phyloP scores from a whole-genome alignment of 2,329 filamentous ascomycete genomes.

The Apiospora kogelbergensis region DNA sequence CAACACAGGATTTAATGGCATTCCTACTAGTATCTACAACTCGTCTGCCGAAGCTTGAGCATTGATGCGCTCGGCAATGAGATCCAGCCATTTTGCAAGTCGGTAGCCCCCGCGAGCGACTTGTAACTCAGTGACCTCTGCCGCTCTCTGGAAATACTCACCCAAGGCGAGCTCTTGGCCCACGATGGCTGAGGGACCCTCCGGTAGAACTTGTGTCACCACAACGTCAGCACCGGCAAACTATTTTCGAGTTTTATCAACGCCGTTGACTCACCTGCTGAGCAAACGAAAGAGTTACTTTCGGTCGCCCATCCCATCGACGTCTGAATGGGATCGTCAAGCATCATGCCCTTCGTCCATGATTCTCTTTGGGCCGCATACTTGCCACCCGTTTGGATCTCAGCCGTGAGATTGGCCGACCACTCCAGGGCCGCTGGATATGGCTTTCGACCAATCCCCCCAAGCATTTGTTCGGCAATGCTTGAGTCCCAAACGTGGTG shows the following conservation, averaged over 20 bases:
- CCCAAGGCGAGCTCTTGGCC: slow-evolving; percentile 58
- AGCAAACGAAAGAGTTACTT: slow-evolving; percentile 62
- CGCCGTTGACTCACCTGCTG: slow-evolving; percentile 47
- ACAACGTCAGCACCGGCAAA: slow-evolving; percentile 11
- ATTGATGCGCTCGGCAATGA: slow-evolving; percentile 45
- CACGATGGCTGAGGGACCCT: slow-evolving; percentile 57
- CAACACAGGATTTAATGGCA: no score
- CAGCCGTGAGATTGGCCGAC: slow-evolving; percentile 53
- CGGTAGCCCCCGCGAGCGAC: slow-evolving; percentile 69
- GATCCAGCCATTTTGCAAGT: slow-evolving; percentile 66
- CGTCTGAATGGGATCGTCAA: slow-evolving; percentile 53
- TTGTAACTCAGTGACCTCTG: slow-evolving; percentile 64
- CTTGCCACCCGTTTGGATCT: slow-evolving; percentile 59
- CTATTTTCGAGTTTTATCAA: no score
- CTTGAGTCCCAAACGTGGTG: slow-evolving; percentile 74
- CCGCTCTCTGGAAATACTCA: slow-evolving; percentile 63
- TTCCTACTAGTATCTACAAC: background rate
- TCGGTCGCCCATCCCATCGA: slow-evolving; percentile 65
- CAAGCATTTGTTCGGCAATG: slow-evolving; percentile 65
- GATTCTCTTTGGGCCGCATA: slow-evolving; percentile 47
- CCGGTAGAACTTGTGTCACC: slow-evolving; percentile 51
- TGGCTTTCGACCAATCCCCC: slow-evolving; percentile 50
- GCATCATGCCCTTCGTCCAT: slow-evolving; percentile 60
- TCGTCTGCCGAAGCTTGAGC: background rate
- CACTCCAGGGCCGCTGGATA: slow-evolving; percentile 53